Conservation (phyloP, 352 stramenopile genomes). For the Pythium brassicae region DNA sequence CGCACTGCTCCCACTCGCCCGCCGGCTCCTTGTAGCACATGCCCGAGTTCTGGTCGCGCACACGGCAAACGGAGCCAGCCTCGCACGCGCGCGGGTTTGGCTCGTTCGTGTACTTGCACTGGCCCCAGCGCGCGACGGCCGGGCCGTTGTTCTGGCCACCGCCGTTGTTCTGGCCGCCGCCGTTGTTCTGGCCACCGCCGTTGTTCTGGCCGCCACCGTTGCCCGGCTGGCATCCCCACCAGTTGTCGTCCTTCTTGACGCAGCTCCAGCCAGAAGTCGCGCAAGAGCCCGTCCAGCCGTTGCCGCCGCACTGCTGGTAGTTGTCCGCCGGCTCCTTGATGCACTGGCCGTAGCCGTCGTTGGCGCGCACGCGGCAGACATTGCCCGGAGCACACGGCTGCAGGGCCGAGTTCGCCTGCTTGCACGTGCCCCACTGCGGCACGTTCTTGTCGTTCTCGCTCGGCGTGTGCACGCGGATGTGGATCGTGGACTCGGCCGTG, state of each 20-base stretch:
- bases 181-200: not conserved
- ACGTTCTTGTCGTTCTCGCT: not conserved
- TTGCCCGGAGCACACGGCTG: not conserved
- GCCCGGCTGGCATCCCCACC: not conserved
- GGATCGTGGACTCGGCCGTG: not conserved
- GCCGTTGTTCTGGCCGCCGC: not conserved
- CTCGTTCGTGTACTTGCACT: not conserved
- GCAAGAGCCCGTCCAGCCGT: slow-evolving; percentile 3
- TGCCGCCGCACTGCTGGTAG: slow-evolving; percentile 3
- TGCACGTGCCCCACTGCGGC: slow-evolving; percentile 4
- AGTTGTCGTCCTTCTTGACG: not conserved
- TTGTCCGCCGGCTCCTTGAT: not conserved
- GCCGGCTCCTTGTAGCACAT: not conserved
- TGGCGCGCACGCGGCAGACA: not conserved
- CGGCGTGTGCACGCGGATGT: slow-evolving; percentile 1
- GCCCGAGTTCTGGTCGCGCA: not conserved
- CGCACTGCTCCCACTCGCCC: not conserved
- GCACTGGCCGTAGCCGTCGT: slow-evolving; percentile 6
- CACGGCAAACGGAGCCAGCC: not conserved
- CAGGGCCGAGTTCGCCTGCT: not conserved
- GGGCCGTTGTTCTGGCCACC: not conserved
- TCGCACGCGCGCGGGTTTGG: not conserved
- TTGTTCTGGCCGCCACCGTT: not conserved
- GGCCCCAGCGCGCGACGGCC: not conserved
- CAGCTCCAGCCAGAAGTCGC: not conserved